phyloP scores from a whole-genome alignment of 345 rosid species.

The Raphanus sativus region DNA sequence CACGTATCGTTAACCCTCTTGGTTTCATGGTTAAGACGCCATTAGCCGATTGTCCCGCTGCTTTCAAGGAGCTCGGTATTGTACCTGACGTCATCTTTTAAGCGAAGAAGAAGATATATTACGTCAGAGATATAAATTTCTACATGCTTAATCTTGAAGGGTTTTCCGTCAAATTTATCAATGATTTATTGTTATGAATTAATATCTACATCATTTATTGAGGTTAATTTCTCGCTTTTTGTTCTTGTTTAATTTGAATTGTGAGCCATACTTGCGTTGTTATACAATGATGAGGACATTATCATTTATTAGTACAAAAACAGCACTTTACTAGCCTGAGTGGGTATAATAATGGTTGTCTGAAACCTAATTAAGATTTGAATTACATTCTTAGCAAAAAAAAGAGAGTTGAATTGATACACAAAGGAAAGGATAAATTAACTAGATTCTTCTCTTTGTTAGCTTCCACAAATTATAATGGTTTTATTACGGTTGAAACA shows the following conservation, averaged over 20 bases:
- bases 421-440: not conserved
- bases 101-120: not conserved
- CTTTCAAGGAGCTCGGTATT: not conserved
- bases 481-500: too few relatives aligned
- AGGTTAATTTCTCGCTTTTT: not conserved
- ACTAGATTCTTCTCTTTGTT: not conserved
- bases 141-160: conserved; percentile 11
- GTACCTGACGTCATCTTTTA: conserved; percentile 12
- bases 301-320: not conserved
- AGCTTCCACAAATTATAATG: not conserved
- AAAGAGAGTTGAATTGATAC: not conserved
- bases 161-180: not conserved
- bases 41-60: not conserved
- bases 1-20: not conserved
- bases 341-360: not conserved
- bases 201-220: conserved; percentile 7
- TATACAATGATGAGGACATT: not conserved
- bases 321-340: not conserved
- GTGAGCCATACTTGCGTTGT: not conserved
- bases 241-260: not conserved
- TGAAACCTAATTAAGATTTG: not conserved
- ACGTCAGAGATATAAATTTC: conserved; percentile 11
- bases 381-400: not conserved
- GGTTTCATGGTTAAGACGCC: not conserved
- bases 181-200: not conserved